Base-by-base conservation (phyloP, 306 rosid genomes). In the Quercus bicolor region DNA sequence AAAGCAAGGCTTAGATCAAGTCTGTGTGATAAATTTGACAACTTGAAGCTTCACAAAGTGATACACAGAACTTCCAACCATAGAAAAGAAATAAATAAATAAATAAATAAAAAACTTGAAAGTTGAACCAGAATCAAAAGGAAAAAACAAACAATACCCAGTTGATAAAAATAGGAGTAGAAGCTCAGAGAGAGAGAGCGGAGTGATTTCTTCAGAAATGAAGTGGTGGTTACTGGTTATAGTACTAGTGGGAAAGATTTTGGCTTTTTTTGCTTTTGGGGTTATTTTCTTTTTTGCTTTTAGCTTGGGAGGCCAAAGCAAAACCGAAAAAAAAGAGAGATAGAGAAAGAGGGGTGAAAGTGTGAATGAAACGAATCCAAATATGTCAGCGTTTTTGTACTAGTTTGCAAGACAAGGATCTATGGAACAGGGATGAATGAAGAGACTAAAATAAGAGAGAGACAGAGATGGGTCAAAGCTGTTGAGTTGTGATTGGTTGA, bases 401-500 rank as follows among this genome's bases (percentile, higher is more conserved):
- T 64, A 88, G n/a, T 74, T 73, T 34, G 87, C 61, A 72, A 81
- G 83, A 76, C 84, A 74, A 83, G 51, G 87, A 87, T 84, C 89
- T 82, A 71, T 84, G 88, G 73, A 90, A 88, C 85, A 86, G 79
- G 31, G 75, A 75, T 75, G 34, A 73, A 55, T 10, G 55, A 8
- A 51, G 53, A 21, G 33, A 77, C 37, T 65, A 60, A 40, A 40
- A 40, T 40, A 40, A 75, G 60, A 45, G 78, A 54, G 80, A 45
- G 87, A 55, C 68, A 83, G 56, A 74, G 77, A 73, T 73, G 64
- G 77, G 88, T 90, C 85, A 84, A 75, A 78, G 78, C 83, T 79
- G 87, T 56, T 82, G 87, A 90, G 91, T 87, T 85, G 85, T 91
- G 93, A 94, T 94, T 91, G 94, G 98, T 84, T 77, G 85, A 83